Evolutionary conservation across 2,329 filamentous ascomycete species (phyloP).

Genomic region (Aspergillus spinulosporus): DNA sequence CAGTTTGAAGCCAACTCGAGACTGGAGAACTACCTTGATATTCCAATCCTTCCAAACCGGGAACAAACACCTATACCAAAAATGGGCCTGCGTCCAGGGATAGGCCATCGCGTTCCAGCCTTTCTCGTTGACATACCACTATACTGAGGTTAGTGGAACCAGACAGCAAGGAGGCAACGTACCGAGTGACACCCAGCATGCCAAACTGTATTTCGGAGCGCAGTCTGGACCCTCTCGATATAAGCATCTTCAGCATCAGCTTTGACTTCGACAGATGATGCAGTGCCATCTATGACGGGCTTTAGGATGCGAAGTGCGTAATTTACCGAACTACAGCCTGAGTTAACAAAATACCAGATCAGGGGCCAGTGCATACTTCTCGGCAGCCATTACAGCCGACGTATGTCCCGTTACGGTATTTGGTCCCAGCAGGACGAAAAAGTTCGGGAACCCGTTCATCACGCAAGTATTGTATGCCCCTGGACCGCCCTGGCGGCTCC

Average conservation of each 20-base stretch:
- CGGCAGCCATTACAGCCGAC: constrained; percentile 58
- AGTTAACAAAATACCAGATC: background rate
- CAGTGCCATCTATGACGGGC: constrained; percentile 50
- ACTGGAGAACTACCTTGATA: constrained; percentile 5
- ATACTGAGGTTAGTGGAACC: background rate
- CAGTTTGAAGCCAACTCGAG: too few relatives aligned
- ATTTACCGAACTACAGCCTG: constrained; percentile 49
- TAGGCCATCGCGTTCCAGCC: constrained; percentile 29
- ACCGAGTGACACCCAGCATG: constrained; percentile 37
- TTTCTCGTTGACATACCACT: constrained; percentile 30
- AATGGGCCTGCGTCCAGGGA: constrained; percentile 30
- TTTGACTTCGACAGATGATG: constrained; percentile 47
- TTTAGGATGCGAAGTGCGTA: constrained; percentile 60
- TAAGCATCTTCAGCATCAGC: constrained; percentile 49
- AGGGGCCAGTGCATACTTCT: constrained; percentile 47
- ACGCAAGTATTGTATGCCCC: constrained; percentile 8
- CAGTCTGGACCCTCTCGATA: constrained; percentile 47
- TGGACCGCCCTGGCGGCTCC: constrained; percentile 6
- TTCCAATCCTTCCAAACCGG: constrained; percentile 30
- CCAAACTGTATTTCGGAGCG: constrained; percentile 49
- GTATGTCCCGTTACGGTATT: constrained; percentile 39
- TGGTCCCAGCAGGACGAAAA: constrained; percentile 6
- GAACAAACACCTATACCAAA: constrained; percentile 31
- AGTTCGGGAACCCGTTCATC: constrained; percentile 10
- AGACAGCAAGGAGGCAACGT: background rate